Conservation (phyloP, 116 monocot species). For the Thalassia testudinum region DNA sequence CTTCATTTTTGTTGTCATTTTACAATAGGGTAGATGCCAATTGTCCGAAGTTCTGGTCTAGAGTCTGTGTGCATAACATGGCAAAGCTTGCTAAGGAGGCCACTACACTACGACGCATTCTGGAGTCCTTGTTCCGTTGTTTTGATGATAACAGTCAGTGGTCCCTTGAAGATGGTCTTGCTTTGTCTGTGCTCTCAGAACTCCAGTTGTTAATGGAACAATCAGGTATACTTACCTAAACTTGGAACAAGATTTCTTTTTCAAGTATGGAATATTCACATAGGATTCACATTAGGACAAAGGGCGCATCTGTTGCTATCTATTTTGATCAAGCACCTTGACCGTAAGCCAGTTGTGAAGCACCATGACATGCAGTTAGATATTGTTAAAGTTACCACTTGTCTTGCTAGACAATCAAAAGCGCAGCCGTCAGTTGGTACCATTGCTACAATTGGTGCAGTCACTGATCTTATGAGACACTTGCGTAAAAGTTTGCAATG, state of each 20-base stretch:
- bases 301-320: constrained; percentile 61
- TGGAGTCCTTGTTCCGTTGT: constrained; percentile 56
- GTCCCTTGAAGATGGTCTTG: constrained; percentile 58
- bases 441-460: constrained; percentile 44
- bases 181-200: constrained; percentile 53
- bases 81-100: constrained; percentile 84
- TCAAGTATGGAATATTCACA: background rate
- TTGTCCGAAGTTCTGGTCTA: constrained; percentile 64
- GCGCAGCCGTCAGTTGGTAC: constrained; percentile 40
- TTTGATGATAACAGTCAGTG: constrained; percentile 70
- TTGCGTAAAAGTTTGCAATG: constrained; percentile 77
- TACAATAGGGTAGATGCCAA: constrained; percentile 24
- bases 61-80: constrained; percentile 73
- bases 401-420: constrained; percentile 39
- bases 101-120: constrained; percentile 76
- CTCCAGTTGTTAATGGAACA: constrained; percentile 63
- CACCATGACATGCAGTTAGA: constrained; percentile 39
- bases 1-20: no score
- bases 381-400: constrained; percentile 38
- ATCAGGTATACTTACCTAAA: constrained; percentile 66
- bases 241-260: no score
- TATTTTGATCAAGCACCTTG: constrained; percentile 70
- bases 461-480: constrained; percentile 73
- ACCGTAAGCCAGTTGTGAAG: constrained; percentile 78
- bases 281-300: constrained; percentile 32